phyloP scores from a whole-genome alignment of 306 rosid genomes.

The Lotus japonicus region DNA sequence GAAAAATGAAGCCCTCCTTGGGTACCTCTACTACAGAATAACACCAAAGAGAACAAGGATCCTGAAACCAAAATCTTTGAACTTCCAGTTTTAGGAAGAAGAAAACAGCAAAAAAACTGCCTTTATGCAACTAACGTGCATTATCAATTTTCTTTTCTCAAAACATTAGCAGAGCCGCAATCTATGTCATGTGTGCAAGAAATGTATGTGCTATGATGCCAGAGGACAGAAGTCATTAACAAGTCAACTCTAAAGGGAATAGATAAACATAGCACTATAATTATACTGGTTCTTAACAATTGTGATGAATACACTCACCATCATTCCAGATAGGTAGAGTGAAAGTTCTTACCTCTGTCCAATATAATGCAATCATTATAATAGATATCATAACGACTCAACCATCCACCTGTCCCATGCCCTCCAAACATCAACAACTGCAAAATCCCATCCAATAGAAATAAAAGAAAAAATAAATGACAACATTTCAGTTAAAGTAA shows the following conservation, averaged over 20 bases:
- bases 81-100: too few species aligned
- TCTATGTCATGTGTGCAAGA: not conserved
- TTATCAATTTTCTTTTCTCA: too few species aligned
- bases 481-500: not conserved
- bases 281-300: not conserved
- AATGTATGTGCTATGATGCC: constrained; percentile 11
- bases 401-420: constrained; percentile 99
- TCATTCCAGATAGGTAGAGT: constrained; percentile 10
- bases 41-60: too few species aligned
- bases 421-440: constrained; percentile 96
- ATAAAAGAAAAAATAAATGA: constrained; percentile 19
- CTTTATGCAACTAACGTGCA: too few species aligned
- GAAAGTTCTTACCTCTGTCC: constrained; percentile 74
- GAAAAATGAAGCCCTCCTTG: too few species aligned
- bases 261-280: not conserved
- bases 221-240: constrained; percentile 4
- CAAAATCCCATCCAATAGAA: constrained; percentile 17
- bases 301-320: not conserved
- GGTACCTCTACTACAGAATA: too few species aligned
- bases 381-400: constrained; percentile 95
- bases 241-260: not conserved
- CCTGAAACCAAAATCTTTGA: too few species aligned
- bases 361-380: constrained; percentile 75
- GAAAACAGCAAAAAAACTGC: too few species aligned
- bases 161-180: too few species aligned